phyloP scores from a whole-genome alignment of 192 early-diverging fungal species.

The Cladochytrium replicatum region DNA sequence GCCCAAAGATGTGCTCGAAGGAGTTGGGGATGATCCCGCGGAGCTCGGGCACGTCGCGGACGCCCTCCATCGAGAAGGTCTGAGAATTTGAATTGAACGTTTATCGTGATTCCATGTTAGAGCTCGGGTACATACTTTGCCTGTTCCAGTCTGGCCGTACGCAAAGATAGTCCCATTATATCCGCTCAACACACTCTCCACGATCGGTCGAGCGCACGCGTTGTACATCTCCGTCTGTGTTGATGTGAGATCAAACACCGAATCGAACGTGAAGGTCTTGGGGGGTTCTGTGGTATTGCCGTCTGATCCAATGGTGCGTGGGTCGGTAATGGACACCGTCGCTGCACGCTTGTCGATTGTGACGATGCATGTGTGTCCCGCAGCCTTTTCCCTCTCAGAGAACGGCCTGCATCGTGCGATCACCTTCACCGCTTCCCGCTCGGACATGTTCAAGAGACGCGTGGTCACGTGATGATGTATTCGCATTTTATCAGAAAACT shows the following conservation, averaged over 20 bases:
- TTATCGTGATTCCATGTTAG: conserved; percentile 9
- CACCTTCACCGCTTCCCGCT: conserved; percentile 47
- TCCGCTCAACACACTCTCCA: conserved; percentile 47
- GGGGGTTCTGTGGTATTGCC: conserved; percentile 22
- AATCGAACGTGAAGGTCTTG: conserved; percentile 54
- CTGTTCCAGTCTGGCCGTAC: conserved; percentile 50
- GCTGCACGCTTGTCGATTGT: conserved; percentile 37
- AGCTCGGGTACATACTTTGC: conserved; percentile 34
- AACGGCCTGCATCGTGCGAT: conserved; percentile 54
- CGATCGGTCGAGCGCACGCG: conserved; percentile 42
- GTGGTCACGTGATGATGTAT: too few species aligned
- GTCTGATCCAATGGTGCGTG: conserved; percentile 5
- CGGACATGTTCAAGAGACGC: conserved; percentile 13
- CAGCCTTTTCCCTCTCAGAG: conserved; percentile 47
- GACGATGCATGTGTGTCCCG: conserved; percentile 44
- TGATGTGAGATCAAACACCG: conserved; percentile 42
- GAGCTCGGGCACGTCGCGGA: conserved; percentile 54
- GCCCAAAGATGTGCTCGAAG: conserved; percentile 53
- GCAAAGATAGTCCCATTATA: conserved; percentile 60
- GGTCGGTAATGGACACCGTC: conserved; percentile 37
- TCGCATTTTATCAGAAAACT: too few species aligned
- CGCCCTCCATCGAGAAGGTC: conserved; percentile 69
- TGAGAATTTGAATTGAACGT: conserved; percentile 8
- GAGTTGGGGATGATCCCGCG: conserved; percentile 58
- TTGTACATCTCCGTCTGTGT: conserved; percentile 51